phyloP scores from a whole-genome alignment of 1,139 yeast genomes.

The Hyphopichia buzzinii region DNA sequence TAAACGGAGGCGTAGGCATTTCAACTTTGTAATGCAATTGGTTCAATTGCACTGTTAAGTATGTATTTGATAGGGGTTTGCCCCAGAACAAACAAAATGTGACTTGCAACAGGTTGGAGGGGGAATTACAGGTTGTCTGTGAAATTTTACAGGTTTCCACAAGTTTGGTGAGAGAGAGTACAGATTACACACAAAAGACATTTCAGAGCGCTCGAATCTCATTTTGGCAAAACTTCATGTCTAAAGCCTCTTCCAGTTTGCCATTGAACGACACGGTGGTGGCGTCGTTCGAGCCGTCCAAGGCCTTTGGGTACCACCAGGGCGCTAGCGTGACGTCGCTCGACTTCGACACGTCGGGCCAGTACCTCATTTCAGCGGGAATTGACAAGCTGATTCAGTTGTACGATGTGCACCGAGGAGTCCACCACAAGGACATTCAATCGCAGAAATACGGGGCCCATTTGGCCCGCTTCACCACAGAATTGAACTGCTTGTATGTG shows the following conservation, averaged over 20 bases:
- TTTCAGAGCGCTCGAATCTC: too few relatives aligned
- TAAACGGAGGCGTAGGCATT: constrained; percentile 49
- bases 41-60: too few relatives aligned
- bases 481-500: constrained; percentile 74
- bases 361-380: constrained; percentile 72
- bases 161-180: too few relatives aligned
- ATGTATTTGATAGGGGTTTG: too few relatives aligned
- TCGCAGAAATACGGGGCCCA: constrained; percentile 93
- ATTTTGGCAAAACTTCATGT: too few relatives aligned
- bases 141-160: too few relatives aligned
- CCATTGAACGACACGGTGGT: constrained; percentile 44
- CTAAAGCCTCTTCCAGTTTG: constrained; percentile 16
- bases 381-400: constrained; percentile 82
- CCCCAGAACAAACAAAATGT: too few relatives aligned
- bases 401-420: constrained; percentile 74
- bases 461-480: constrained; percentile 75
- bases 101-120: too few relatives aligned
- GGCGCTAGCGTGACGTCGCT: constrained; percentile 70
- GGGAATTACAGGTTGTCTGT: too few relatives aligned
- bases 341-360: constrained; percentile 85
- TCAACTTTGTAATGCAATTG: too few relatives aligned
- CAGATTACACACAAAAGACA: too few relatives aligned
- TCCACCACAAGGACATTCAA: constrained; percentile 61
- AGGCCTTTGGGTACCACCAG: constrained; percentile 57
- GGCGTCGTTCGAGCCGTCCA: constrained; percentile 52